Evolutionary conservation across 352 stramenopile genomes (phyloP), one percentile per base, ranked within the genome.

Genomic region (Pythium graminicola): DNA sequence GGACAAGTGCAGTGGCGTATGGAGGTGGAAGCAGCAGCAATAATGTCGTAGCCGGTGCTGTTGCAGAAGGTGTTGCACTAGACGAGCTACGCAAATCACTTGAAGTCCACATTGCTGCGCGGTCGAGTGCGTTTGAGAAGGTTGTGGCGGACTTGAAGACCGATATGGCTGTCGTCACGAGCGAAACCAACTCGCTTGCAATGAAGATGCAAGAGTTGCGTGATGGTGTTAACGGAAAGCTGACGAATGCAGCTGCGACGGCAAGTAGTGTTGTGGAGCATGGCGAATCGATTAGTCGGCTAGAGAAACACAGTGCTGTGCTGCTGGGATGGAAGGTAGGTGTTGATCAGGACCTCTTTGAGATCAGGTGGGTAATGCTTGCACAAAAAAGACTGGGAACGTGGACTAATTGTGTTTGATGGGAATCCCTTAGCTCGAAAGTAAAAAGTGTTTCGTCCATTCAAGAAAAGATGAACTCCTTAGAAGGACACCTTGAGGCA

Each of bases 271-370:
- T 82, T 0, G 57, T 68, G 17, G 73, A 81, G 19, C 69, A 76
- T 24, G 45, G 64, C 23, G 72, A 83, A 11, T 75, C 76, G 20
- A 85, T 89, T 33, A 56, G 62, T 35, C 73, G 81, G 40, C 67
- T 92, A 11, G 81, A 92, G 49, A 80, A 85, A 57, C 76, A 89
- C 44, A 87, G 77, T 48, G 69, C 68, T 6, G 70, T 73, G 26
- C 41, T 89, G 31, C 56, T 89, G 5, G 72, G 69, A 7, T 86
- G 72, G 63, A 84, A 85, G 57, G 73, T 78, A 2, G 66, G 64
- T 36, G 64, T 84, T 16, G 79, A 89, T 31, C 66, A 83, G 39
- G 79, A 89, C 24, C 43, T 89, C 14, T 62, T 70, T 24, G 74
- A 86, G 29, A 51, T 85, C 13, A 59, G 57, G 52, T 72, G 63